Evolutionary conservation across 2,329 filamentous ascomycete genomes (phyloP).

Genomic region (Stachybotrys chlorohalonatus): DNA sequence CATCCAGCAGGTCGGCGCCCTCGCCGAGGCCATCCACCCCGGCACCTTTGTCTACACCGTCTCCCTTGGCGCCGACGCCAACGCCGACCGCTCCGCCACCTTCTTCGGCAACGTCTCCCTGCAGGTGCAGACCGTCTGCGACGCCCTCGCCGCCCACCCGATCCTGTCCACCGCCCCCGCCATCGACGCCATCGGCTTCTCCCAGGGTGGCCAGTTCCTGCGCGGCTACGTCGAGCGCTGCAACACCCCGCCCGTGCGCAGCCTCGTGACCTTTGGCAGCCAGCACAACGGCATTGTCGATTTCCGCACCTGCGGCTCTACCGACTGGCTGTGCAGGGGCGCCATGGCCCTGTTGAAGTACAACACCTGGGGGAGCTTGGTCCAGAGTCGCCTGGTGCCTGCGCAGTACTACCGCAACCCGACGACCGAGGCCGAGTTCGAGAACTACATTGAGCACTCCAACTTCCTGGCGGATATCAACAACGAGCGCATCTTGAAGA

Average conservation of each 20-base stretch:
- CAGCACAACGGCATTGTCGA: conserved; percentile 88
- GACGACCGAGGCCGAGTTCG: conserved; percentile 31
- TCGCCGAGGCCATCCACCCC: conserved; percentile 65
- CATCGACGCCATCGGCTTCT: conserved; percentile 88
- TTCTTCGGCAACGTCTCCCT: conserved; percentile 85
- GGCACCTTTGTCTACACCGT: conserved; percentile 80
- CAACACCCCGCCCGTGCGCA: conserved; percentile 64
- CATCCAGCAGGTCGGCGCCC: conserved; percentile 58
- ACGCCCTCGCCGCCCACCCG: conserved; percentile 63
- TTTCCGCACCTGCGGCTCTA: conserved; percentile 63
- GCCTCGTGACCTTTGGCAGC: conserved; percentile 78
- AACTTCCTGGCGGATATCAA: conserved; percentile 95
- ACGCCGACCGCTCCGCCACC: conserved; percentile 67
- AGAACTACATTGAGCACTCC: conserved; percentile 67
- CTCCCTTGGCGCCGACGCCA: conserved; percentile 56
- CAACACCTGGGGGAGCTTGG: conserved; percentile 71
- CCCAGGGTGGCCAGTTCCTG: conserved; percentile 94
- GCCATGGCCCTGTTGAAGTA: conserved; percentile 69
- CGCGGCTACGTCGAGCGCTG: conserved; percentile 84
- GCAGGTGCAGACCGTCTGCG: conserved; percentile 71
- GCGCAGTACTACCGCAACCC: conserved; percentile 89
- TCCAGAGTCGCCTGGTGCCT: conserved; percentile 75
- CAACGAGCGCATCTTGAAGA: conserved; percentile 76
- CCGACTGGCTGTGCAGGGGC: conserved; percentile 73
- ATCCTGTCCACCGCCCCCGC: conserved; percentile 75